Conservation (phyloP, 192 early-diverging fungal genomes). For the Piromyces sp. region DNA sequence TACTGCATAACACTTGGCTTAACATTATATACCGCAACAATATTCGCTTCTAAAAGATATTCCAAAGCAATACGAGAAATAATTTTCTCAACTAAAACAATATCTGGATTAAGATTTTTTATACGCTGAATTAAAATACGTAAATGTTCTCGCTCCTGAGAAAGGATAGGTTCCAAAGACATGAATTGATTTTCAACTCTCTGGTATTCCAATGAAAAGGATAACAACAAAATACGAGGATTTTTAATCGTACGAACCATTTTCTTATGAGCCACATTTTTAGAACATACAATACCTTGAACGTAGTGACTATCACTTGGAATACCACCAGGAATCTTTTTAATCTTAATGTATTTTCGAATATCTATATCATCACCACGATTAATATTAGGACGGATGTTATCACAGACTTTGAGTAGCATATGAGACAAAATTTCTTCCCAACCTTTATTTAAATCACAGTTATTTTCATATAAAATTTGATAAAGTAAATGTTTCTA, state of each 20-base stretch:
- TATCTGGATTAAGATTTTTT: slow-evolving; percentile 48
- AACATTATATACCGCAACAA: slow-evolving; percentile 72
- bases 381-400: slow-evolving; percentile 43
- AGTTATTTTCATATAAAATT: background rate
- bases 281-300: slow-evolving; percentile 81
- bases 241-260: slow-evolving; percentile 52
- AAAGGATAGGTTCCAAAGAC: slow-evolving; percentile 59
- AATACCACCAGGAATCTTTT: slow-evolving; percentile 75
- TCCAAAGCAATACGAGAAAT: slow-evolving; percentile 76
- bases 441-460: slow-evolving; percentile 25
- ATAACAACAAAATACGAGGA: slow-evolving; percentile 72
- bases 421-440: slow-evolving; percentile 51
- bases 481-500: background rate
- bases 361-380: slow-evolving; percentile 75
- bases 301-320: slow-evolving; percentile 69
- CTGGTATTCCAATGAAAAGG: slow-evolving; percentile 71
- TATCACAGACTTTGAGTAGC: slow-evolving; percentile 43
- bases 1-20: slow-evolving; percentile 71
- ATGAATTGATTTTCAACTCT: slow-evolving; percentile 54
- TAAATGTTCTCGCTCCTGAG: slow-evolving; percentile 71
- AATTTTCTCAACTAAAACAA: slow-evolving; percentile 65
- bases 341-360: slow-evolving; percentile 81
- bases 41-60: slow-evolving; percentile 52
- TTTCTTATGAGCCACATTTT: slow-evolving; percentile 74
- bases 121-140: slow-evolving; percentile 63